Percentiles rank a stretch among this genome's conserved stretches.
phyloP scores from a whole-genome alignment of 352 stramenopile species.

The Salisapilia sapeloensis region DNA sequence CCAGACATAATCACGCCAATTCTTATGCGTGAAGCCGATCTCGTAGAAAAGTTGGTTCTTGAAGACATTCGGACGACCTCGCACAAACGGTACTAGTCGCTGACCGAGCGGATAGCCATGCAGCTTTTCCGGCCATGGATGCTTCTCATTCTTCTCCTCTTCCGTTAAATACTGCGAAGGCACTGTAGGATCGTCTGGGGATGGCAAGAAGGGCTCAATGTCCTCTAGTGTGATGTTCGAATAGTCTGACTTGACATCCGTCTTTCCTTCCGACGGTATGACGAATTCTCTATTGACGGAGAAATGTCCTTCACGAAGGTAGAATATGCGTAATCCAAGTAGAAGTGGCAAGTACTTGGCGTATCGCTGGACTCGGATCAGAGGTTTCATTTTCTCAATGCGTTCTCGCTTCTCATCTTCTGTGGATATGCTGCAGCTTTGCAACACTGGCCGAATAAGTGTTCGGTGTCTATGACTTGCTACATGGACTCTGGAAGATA shows the following conservation, averaged over 20 bases:
- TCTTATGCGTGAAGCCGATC: slow-evolving; percentile 45
- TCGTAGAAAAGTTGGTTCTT: slow-evolving; percentile 33
- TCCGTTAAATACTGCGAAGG: too few relatives aligned
- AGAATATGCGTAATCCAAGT: slow-evolving; percentile 22
- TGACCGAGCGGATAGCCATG: slow-evolving; percentile 31
- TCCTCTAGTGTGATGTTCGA: too few relatives aligned
- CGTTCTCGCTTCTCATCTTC: too few relatives aligned
- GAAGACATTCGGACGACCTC: slow-evolving; percentile 31
- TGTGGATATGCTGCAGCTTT: too few relatives aligned
- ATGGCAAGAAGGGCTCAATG: too few relatives aligned
- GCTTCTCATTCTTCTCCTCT: slow-evolving; percentile 1
- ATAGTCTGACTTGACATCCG: neutral
- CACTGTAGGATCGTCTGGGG: too few relatives aligned
- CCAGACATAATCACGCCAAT: slow-evolving; percentile 63
- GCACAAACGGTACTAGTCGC: slow-evolving; percentile 34
- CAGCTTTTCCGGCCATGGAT: slow-evolving; percentile 25
- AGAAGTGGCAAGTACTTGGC: slow-evolving; percentile 32
- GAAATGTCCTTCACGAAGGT: slow-evolving; percentile 46
- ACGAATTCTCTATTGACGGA: slow-evolving; percentile 41
- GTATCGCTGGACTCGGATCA: neutral
- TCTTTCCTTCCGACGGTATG: too few relatives aligned
- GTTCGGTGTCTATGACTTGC: too few relatives aligned
- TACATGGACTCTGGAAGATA: too few relatives aligned
- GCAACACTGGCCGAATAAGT: too few relatives aligned
- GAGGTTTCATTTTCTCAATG: too few relatives aligned